These are phyloP conservation scores for Aquanectria penicillioides DNA, from an alignment of 2,329 filamentous ascomycete species.

Conservation along the genomic window DNA sequence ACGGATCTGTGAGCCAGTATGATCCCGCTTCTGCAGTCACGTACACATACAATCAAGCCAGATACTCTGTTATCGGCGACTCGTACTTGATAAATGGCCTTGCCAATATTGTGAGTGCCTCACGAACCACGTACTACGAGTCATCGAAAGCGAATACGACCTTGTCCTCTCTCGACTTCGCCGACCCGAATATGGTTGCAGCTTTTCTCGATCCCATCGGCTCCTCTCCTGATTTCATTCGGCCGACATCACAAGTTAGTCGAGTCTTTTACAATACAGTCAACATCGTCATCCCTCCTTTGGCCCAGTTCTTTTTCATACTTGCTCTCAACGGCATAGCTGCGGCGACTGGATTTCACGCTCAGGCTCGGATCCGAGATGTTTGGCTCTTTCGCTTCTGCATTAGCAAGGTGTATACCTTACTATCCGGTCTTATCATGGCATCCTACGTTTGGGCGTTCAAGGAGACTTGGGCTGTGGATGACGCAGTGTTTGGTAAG, in stretches of 20 bases:
- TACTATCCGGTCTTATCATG: background rate
- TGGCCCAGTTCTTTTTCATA: conserved; percentile 10
- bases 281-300: background rate
- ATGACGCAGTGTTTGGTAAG: background rate
- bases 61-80: background rate
- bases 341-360: background rate
- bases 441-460: conserved; percentile 4
- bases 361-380: background rate
- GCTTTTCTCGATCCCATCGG: conserved; percentile 1
- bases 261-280: conserved; percentile 8
- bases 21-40: background rate
- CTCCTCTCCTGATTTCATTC: background rate
- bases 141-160: background rate
- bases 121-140: background rate
- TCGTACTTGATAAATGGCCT: background rate
- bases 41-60: conserved; percentile 4
- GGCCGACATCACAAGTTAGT: background rate
- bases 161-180: background rate
- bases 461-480: background rate
- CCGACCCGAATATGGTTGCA: background rate
- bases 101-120: background rate
- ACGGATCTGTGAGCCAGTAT: background rate
- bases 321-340: conserved; percentile 3
- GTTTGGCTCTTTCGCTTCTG: conserved; percentile 2
- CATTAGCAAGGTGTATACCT: background rate